These are phyloP conservation scores for Pseudonitzschia multiseries DNA, from an alignment of 108 stramenopile genomes.

Conservation along the genomic window DNA sequence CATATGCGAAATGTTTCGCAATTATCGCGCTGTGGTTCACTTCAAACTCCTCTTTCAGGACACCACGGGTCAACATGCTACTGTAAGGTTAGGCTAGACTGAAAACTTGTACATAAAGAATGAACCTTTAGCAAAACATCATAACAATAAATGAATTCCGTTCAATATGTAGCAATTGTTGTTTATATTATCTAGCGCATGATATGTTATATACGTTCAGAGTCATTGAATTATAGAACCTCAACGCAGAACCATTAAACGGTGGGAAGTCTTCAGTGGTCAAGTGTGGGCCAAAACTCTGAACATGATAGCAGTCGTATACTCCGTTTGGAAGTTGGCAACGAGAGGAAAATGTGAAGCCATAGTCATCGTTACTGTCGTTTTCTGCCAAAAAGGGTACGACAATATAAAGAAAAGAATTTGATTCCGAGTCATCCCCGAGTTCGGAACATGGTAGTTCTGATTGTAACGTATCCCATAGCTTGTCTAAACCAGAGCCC, in stretches of 20 bases:
- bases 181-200: slow-evolving; percentile 21
- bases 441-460: slow-evolving; percentile 3
- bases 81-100: no score
- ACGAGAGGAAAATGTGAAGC: neutral
- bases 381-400: slow-evolving; percentile 12
- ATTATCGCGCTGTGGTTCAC: neutral
- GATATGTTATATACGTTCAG: slow-evolving; percentile 46
- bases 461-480: neutral
- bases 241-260: slow-evolving; percentile 20
- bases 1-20: neutral
- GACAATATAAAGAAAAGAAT: slow-evolving; percentile 8
- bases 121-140: neutral
- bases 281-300: slow-evolving; percentile 42
- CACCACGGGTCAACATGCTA: neutral
- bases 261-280: slow-evolving; percentile 72
- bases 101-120: neutral
- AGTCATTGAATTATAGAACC: slow-evolving; percentile 18
- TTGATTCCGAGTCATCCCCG: neutral
- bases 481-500: slow-evolving; percentile 5
- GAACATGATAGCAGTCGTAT: slow-evolving; percentile 17
- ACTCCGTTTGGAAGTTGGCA: neutral
- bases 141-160: no score
- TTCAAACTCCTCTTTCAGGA: neutral
- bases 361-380: neutral
- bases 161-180: neutral